Evolutionary conservation across 495 filamentous ascomycete species (phyloP).

Genomic region (Penicillium taxi): DNA sequence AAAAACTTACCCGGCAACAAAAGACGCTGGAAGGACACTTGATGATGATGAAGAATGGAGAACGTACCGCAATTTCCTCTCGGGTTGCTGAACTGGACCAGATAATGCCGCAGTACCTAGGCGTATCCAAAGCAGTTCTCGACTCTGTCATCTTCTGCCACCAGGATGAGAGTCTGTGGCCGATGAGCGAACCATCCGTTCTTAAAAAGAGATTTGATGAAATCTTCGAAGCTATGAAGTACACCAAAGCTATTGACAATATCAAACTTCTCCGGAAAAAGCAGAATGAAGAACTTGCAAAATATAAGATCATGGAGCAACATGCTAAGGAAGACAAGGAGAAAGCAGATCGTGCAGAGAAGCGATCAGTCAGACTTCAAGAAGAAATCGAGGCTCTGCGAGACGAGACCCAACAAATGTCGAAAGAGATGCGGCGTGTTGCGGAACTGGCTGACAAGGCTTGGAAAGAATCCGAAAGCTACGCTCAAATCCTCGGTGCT

Average conservation of each 20-base stretch:
- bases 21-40: constrained; percentile 80
- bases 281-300: constrained; percentile 64
- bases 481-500: constrained; percentile 56
- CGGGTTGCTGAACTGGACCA: constrained; percentile 70
- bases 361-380: constrained; percentile 53
- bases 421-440: constrained; percentile 48
- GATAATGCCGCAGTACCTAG: constrained; percentile 78
- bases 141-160: constrained; percentile 97
- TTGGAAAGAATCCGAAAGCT: constrained; percentile 53
- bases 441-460: constrained; percentile 49
- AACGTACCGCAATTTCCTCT: constrained; percentile 67
- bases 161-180: constrained; percentile 96
- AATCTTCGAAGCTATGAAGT: constrained; percentile 94
- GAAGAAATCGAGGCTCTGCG: constrained; percentile 66
- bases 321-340: constrained; percentile 81
- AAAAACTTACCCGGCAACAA: constrained; percentile 61
- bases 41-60: constrained; percentile 68
- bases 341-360: constrained; percentile 64
- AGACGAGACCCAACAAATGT: constrained; percentile 48
- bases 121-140: constrained; percentile 82
- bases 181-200: constrained; percentile 78
- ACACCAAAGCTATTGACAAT: constrained; percentile 94
- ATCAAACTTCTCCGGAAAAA: constrained; percentile 79
- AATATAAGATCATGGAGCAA: constrained; percentile 62
- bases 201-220: constrained; percentile 94